Conservation (phyloP, 305 asterid species). For the Fraxinus paxiana region DNA sequence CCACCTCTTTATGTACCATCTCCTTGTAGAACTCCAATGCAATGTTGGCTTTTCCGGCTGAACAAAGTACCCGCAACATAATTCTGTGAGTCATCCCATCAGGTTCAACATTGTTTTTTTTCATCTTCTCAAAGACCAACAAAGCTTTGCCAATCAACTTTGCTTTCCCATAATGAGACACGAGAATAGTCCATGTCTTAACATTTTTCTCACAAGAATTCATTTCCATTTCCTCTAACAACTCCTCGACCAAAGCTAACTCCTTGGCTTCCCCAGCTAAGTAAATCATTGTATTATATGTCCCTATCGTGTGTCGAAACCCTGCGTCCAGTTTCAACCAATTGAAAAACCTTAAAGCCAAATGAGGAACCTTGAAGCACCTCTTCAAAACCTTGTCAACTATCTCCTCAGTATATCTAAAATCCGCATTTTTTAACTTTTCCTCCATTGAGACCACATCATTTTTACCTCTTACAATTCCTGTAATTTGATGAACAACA, state of each 20-base stretch:
- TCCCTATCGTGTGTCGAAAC: conserved; percentile 47
- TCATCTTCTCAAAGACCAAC: conserved; percentile 64
- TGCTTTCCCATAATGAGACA: conserved; percentile 54
- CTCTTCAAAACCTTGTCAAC: conserved; percentile 76
- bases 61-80: conserved; percentile 58
- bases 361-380: conserved; percentile 73
- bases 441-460: conserved; percentile 50
- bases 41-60: conserved; percentile 49
- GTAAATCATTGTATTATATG: conserved; percentile 53
- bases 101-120: conserved; percentile 52
- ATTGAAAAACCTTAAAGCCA: conserved; percentile 70
- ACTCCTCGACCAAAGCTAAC: conserved; percentile 47
- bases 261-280: conserved; percentile 62
- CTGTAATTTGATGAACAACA: conserved; percentile 56
- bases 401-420: conserved; percentile 46
- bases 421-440: conserved; percentile 41
- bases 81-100: conserved; percentile 48
- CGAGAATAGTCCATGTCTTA: conserved; percentile 73
- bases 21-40: conserved; percentile 80
- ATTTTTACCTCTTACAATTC: conserved; percentile 52
- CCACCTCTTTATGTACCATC: conserved; percentile 48
- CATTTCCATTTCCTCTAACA: conserved; percentile 61
- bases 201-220: conserved; percentile 42
- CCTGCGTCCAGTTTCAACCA: conserved; percentile 56
- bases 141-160: conserved; percentile 56